These are phyloP conservation scores for Aegilops tauschii DNA, from an alignment of 176 grass and related monocot genomes.

Conservation along the genomic window DNA sequence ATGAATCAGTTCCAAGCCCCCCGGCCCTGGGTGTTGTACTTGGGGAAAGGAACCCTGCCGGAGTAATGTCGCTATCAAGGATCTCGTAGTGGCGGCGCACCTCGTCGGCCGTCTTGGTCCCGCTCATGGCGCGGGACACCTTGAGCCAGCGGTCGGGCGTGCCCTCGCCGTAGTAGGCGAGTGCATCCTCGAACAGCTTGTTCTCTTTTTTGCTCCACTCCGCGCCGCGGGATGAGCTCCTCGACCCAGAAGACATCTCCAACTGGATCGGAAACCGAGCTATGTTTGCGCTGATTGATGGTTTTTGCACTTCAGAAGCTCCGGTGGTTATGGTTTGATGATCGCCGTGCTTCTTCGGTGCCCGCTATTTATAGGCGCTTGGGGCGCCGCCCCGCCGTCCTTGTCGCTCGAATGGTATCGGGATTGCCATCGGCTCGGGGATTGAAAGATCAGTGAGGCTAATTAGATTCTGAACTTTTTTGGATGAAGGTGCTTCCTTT, in stretches of 20 bases:
- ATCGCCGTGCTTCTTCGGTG: conserved; percentile 20
- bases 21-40: conserved; percentile 47
- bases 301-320: conserved; percentile 7
- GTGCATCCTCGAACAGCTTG: conserved; percentile 82
- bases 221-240: conserved; percentile 23
- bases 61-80: conserved; percentile 53
- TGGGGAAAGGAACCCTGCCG: conserved; percentile 56
- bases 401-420: neutral
- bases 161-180: conserved; percentile 65
- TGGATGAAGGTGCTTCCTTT: neutral
- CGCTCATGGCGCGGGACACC: conserved; percentile 68
- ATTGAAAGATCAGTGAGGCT: neutral
- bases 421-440: neutral
- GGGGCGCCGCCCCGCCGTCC: neutral
- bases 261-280: neutral
- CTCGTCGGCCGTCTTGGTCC: conserved; percentile 74
- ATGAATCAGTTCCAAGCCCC: conserved; percentile 38
- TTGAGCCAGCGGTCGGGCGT: conserved; percentile 87
- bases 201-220: conserved; percentile 72
- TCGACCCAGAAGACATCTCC: conserved; percentile 44
- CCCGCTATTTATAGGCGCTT: conserved; percentile 43
- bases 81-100: conserved; percentile 73
- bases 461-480: conserved; percentile 3
- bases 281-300: neutral
- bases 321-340: conserved; percentile 18